Base-by-base conservation (phyloP, 1,284 basidiomycete genomes). In the Tremellales sp. region DNA sequence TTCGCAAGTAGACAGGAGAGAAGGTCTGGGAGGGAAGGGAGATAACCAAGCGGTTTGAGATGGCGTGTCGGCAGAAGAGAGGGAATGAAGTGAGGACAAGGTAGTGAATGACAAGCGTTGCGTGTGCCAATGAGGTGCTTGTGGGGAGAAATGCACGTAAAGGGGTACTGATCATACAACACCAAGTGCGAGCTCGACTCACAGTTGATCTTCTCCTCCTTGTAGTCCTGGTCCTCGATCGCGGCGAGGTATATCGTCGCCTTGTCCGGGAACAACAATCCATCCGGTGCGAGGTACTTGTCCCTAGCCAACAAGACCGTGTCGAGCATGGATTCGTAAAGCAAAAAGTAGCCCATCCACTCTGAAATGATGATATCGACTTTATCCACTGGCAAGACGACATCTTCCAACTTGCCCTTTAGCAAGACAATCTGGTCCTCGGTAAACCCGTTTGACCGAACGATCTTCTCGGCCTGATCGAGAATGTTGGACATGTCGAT, bases 401-500 rank as follows among this genome's bases (percentile, higher is more conserved):
- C 79, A 48, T 97, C 93, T 76, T 98, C 94, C 53, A 99, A 85
- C 77, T 99, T 99, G 57, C 94, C 94, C 78, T 98, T 97, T 66
- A 98, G 85, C 46, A 98, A 84, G 25, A 88, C 91, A 75, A 98
- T 96, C 61, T 80, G 87, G 72, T 97, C 86, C 46, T 64, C 58
- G 75, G 84, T 84, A 80, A 97, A 96, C 44, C 93, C 93, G 65
- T 99, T 99, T 15, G 89, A 88, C 64, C 92, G 86, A 58, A 97
- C 84, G 62, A 98, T 98, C 77, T 92, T 93, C 78, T 86, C 83
- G 5, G 96, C 96, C 79, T 98, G 93, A 78, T 97, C 94, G 70
- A 97, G 89, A 77, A 99, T 99, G 78, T 98, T 97, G 58, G 91
- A 97, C 96, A 98, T 98, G 77, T 99, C 96, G 73, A 99, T 94